Evolutionary conservation across 2,329 filamentous ascomycete species (phyloP), one percentile per base, ranked within the genome.

Genomic region (Thelonectria rubi): DNA sequence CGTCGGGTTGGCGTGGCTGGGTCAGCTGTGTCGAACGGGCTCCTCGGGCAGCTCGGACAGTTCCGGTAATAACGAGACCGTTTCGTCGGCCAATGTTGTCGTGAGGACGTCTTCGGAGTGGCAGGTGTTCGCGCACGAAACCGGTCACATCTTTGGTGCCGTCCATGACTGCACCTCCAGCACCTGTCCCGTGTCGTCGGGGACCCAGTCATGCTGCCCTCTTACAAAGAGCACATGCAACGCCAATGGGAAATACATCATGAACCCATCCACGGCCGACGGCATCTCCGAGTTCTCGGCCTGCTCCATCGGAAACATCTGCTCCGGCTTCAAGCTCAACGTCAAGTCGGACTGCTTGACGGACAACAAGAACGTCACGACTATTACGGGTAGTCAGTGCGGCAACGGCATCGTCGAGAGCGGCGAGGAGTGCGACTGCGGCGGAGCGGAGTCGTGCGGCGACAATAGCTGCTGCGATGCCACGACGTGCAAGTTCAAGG

Each of bases 401-500:
- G 95, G 95, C 60, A 99, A 99, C 77, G 95, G 95, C 55, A 98
- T 99, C 67, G 95, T 99, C 52, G 95, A 98, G 78, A 82, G 86
- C 17, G 95, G 93, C 65, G 95, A 99, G 78, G 91, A 99, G 55
- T 99, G 95, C 78, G 95, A 99, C 77, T 99, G 95, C 72, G 95
- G 95, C 64, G 94, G 94, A 56, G 79, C 82, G 14, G 77, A 81
- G 14, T 86, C 86, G 40, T 99, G 95, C 75, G 86, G 82, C 21
- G 78, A 83, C 71, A 95, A 98, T 78, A 73, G 76, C 14, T 99
- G 95, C 82, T 99, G 95, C 78, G 84, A 99, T 70, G 79, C 93
- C 1, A 85, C 78, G 3, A 98, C 95, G 0, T 99, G 95, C 86
- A 92, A 89, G 72, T 97, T 97, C 82, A 90, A 84, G 55, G 75